Base-by-base conservation (phyloP, 2,329 filamentous ascomycete genomes). In the Macrophomina pseudophaseolina region DNA sequence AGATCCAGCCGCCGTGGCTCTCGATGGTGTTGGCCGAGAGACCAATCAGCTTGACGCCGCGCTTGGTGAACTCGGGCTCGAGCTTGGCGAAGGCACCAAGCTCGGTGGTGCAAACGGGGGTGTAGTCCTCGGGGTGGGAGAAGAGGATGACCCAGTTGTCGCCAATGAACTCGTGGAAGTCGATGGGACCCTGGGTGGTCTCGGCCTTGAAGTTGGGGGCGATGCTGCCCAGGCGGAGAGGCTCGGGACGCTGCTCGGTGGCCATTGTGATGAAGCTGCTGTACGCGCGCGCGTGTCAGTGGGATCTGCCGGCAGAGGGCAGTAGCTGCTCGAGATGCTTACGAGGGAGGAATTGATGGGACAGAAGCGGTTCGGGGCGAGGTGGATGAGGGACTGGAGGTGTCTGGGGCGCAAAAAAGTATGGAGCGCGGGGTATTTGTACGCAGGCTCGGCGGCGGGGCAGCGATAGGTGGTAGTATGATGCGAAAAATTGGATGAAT, bases 61-160 rank as follows among this genome's bases (percentile, higher is more conserved):
- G 89, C 85, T 91, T 92, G 75, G 88, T 86, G 81, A 97, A 97
- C 81, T 97, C 93, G 74, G 89, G 87, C 83, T 93, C 89, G 70
- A 97, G 86, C 82, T 94, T 95, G 73, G 93, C 91, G 75, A 97
- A 96, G 68, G 93, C 93, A 70, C 93, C 94, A 69, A 97, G 90
- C 84, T 97, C 94, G 65, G 93, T 97, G 70, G 94, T 97, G 86
- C 94, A 97, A 68, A 97, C 94, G 65, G 94, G 94, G 1, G 94
- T 97, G 85, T 92, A 97, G 81, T 97, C 94, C 68, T 82, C 90
- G 3, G 92, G 92, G 83, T 94, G 92, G 38, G 90, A 93, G 85
- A 95, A 94, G 73, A 95, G 84, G 71, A 95, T 87, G 67, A 90
- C 88, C 92, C 92, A 94, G 75, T 86, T 90, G 83, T 90, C 85